These are phyloP conservation scores for Tulasnella sp. DNA, from an alignment of 768 basidiomycete species.

Conservation along the genomic window DNA sequence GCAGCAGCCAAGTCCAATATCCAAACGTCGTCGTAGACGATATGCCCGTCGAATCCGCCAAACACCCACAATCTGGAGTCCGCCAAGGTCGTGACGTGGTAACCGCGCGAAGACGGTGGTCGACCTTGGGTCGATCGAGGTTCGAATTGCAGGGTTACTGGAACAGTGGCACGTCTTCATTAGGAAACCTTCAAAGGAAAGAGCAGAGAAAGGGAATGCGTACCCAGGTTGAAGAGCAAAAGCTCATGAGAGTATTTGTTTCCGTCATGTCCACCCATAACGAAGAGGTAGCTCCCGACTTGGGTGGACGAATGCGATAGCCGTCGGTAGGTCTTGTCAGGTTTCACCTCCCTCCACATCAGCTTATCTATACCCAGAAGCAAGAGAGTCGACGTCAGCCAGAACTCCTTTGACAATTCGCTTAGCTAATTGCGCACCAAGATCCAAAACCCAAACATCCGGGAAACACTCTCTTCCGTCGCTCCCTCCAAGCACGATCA, in stretches of 20 bases:
- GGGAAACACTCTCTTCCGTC: slow-evolving; percentile 85
- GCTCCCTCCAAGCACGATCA: slow-evolving; percentile 88
- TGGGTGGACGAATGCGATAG: slow-evolving; percentile 84
- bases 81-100: slow-evolving; percentile 76
- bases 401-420: not conserved
- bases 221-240: slow-evolving; percentile 83
- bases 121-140: slow-evolving; percentile 60
- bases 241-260: slow-evolving; percentile 64
- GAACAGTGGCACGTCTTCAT: not conserved
- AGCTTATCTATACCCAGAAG: slow-evolving; percentile 35
- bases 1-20: slow-evolving; percentile 80
- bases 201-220: slow-evolving; percentile 27
- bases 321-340: slow-evolving; percentile 51
- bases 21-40: slow-evolving; percentile 78
- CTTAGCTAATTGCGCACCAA: slow-evolving; percentile 53
- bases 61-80: slow-evolving; percentile 48
- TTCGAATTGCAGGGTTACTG: slow-evolving; percentile 85
- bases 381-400: not conserved
- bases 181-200: not conserved
- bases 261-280: slow-evolving; percentile 86
- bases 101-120: slow-evolving; percentile 71
- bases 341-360: slow-evolving; percentile 39
- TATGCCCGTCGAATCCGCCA: slow-evolving; percentile 57
- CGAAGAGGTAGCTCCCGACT: slow-evolving; percentile 88
- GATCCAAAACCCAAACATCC: slow-evolving; percentile 81